phyloP scores from a whole-genome alignment of 2,329 filamentous ascomycete genomes.

The Hypoxylon sp. region DNA sequence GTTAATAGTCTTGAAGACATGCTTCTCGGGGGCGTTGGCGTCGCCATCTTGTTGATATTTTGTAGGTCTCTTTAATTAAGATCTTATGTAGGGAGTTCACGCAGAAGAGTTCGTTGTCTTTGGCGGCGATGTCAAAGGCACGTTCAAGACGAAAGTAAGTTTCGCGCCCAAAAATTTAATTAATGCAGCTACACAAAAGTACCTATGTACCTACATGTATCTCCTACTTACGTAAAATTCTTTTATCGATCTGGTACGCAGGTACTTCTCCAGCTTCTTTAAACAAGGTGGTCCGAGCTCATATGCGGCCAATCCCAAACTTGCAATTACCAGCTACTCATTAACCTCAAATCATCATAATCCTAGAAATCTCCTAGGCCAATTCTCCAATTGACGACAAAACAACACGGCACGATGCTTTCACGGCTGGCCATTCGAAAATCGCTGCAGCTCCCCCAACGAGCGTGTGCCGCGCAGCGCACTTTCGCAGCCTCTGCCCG shows the following conservation, averaged over 20 bases:
- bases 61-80: neutral
- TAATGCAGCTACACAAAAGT: neutral
- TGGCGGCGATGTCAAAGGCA: neutral
- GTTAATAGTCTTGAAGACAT: conserved; percentile 92
- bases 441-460: conserved; percentile 61
- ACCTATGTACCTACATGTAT: neutral
- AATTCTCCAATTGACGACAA: conserved; percentile 56
- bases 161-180: neutral
- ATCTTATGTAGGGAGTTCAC: neutral
- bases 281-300: conserved; percentile 45
- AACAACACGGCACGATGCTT: conserved; percentile 66
- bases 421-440: conserved; percentile 59
- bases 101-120: neutral
- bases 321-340: conserved; percentile 35
- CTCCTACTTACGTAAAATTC: neutral
- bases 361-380: conserved; percentile 32
- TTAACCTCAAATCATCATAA: conserved; percentile 42
- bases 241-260: neutral
- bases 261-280: neutral
- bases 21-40: conserved; percentile 72
- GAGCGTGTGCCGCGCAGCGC: conserved; percentile 61
- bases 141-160: conserved; percentile 1
- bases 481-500: conserved; percentile 65
- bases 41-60: conserved; percentile 58
- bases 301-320: conserved; percentile 31